Conservation (phyloP, 352 stramenopile genomes). For the Pythium phragmitis region DNA sequence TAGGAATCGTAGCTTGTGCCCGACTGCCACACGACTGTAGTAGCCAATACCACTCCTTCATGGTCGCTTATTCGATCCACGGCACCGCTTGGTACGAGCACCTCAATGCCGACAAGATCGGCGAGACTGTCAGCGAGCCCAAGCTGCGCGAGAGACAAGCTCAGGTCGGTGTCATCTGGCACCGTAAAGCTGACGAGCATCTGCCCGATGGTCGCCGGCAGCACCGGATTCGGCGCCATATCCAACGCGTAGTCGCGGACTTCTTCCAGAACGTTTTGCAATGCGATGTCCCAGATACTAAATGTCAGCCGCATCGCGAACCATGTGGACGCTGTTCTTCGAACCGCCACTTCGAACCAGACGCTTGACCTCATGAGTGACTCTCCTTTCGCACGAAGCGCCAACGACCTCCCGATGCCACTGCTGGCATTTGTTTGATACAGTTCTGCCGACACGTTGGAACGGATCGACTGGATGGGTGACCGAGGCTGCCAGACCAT, state of each 20-base stretch:
- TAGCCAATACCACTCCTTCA: neutral
- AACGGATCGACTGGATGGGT: constrained; percentile 7
- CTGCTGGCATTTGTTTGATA: neutral
- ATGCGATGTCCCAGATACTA: constrained; percentile 5
- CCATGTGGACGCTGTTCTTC: constrained; percentile 1
- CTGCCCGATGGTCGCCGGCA: neutral
- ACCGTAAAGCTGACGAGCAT: constrained; percentile 6
- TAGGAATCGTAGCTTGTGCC: neutral
- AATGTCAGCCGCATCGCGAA: constrained; percentile 2
- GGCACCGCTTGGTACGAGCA: neutral
- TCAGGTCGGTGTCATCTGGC: constrained; percentile 12
- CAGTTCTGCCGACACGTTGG: neutral
- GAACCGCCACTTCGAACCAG: constrained; percentile 8
- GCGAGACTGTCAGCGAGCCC: neutral
- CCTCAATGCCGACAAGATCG: neutral
- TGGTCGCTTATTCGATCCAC: neutral
- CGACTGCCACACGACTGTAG: neutral
- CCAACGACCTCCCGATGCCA: neutral
- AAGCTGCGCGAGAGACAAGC: constrained; percentile 8
- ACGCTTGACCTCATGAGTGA: neutral
- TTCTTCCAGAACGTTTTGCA: neutral
- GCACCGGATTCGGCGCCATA: neutral
- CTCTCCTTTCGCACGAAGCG: neutral
- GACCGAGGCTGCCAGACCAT: constrained; percentile 2
- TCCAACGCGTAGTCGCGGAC: neutral